Conservation (phyloP, 495 filamentous ascomycete species). For the Aspergillus saccharolyticus region DNA sequence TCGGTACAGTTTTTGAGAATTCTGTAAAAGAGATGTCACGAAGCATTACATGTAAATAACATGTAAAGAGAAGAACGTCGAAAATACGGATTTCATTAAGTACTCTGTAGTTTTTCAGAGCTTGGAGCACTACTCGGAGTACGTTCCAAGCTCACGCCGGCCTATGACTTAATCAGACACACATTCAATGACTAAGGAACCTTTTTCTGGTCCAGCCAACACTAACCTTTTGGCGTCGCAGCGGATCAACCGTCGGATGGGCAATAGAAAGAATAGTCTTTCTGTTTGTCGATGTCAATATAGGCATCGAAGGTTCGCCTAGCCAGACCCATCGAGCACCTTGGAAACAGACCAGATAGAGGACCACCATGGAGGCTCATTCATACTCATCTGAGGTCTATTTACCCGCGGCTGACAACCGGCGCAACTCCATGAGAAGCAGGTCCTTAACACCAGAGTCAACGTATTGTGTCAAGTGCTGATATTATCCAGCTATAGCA, state of each 20-base stretch:
- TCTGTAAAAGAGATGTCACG: too few relatives aligned
- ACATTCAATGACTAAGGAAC: not conserved
- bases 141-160: too few relatives aligned
- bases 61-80: too few relatives aligned
- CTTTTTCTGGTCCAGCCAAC: not conserved
- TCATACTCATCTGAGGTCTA: slow-evolving; percentile 18
- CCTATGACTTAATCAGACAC: not conserved
- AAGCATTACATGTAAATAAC: too few relatives aligned
- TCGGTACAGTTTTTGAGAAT: too few relatives aligned
- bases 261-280: not conserved
- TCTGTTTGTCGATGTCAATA: not conserved
- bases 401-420: slow-evolving; percentile 27
- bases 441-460: slow-evolving; percentile 37
- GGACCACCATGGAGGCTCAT: slow-evolving; percentile 20
- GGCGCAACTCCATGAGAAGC: slow-evolving; percentile 72
- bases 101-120: too few relatives aligned
- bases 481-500: slow-evolving; percentile 53
- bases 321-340: not conserved
- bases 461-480: slow-evolving; percentile 12
- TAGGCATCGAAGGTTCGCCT: not conserved
- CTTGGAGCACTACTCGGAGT: too few relatives aligned
- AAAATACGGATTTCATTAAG: too few relatives aligned
- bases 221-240: not conserved
- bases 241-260: not conserved
- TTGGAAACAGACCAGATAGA: not conserved